These are phyloP conservation scores for Medicago lupulina DNA, from an alignment of 306 rosid genomes.

Conservation along the genomic window DNA sequence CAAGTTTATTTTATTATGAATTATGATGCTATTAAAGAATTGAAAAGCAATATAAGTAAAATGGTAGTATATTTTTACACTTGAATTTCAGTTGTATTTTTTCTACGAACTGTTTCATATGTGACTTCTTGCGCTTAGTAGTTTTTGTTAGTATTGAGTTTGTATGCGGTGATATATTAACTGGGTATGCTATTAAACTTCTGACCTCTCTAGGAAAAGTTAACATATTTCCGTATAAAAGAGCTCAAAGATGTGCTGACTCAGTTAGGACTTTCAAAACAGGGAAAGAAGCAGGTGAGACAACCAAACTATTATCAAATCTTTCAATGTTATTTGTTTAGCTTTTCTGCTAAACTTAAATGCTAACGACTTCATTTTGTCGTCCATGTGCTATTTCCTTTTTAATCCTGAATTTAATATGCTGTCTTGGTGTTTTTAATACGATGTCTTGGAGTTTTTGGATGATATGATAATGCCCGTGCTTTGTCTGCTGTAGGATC, in stretches of 20 bases:
- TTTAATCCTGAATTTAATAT: conserved; percentile 13
- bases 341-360: not conserved
- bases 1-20: not conserved
- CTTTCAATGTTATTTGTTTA: conserved; percentile 19
- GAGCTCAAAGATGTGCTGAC: conserved; percentile 97
- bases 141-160: not conserved
- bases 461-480: conserved; percentile 21
- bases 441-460: conserved; percentile 38
- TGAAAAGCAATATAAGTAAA: conserved; percentile 2
- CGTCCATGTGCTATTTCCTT: conserved; percentile 24
- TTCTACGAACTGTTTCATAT: conserved; percentile 17
- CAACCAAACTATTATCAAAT: conserved; percentile 33
- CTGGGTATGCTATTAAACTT: conserved; percentile 13
- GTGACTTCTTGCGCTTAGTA: not conserved
- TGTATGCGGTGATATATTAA: conserved; percentile 30
- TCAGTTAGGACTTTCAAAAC: conserved; percentile 89
- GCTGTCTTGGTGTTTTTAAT: conserved; percentile 31
- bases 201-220: conserved; percentile 61
- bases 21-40: not conserved
- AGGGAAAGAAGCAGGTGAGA: conserved; percentile 97
- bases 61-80: not conserved
- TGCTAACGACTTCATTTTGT: conserved; percentile 20
- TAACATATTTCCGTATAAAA: conserved; percentile 83
- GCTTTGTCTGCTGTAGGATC: conserved; percentile 67
- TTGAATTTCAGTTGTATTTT: conserved; percentile 19